Conservation (phyloP, 2,329 filamentous ascomycete genomes). For the Metarhizium humberi region DNA sequence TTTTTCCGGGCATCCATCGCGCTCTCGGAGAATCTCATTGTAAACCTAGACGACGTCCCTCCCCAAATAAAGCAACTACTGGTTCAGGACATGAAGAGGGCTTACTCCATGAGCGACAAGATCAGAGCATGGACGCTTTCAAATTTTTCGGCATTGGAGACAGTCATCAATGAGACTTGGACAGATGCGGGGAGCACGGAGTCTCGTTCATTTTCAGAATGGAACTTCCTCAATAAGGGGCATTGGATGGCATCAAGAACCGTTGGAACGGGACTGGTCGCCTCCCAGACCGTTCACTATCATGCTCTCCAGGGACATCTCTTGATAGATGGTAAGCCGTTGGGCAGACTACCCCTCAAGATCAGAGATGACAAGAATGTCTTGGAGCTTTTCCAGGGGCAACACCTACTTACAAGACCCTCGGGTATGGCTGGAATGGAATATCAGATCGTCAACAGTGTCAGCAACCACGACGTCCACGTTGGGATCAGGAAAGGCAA, state of each 20-base stretch:
- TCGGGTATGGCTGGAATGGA: slow-evolving; percentile 44
- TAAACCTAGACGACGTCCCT: background rate
- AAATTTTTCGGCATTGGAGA: background rate
- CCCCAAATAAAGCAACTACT: slow-evolving; percentile 1
- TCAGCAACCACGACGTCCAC: slow-evolving; percentile 32
- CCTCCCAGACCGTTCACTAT: slow-evolving; percentile 20
- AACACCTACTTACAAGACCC: slow-evolving; percentile 40
- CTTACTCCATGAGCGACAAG: slow-evolving; percentile 1
- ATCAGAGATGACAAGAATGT: slow-evolving; percentile 35
- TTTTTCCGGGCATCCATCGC: too few species aligned
- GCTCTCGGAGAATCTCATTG: too few species aligned
- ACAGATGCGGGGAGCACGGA: background rate
- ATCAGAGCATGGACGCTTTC: slow-evolving; percentile 2
- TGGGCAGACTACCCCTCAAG: slow-evolving; percentile 39
- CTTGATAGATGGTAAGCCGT: slow-evolving; percentile 24
- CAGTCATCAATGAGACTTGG: slow-evolving; percentile 2
- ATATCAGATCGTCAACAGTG: slow-evolving; percentile 26
- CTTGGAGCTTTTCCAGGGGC: slow-evolving; percentile 42
- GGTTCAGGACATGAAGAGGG: slow-evolving; percentile 11
- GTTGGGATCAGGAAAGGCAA: slow-evolving; percentile 35
- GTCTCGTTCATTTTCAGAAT: background rate
- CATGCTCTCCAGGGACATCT: slow-evolving; percentile 24
- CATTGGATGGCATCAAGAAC: background rate
- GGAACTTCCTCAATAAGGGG: background rate
- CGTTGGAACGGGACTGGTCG: background rate